phyloP scores from a whole-genome alignment of 352 stramenopile genomes.

The Pilasporangium apinafurcum region DNA sequence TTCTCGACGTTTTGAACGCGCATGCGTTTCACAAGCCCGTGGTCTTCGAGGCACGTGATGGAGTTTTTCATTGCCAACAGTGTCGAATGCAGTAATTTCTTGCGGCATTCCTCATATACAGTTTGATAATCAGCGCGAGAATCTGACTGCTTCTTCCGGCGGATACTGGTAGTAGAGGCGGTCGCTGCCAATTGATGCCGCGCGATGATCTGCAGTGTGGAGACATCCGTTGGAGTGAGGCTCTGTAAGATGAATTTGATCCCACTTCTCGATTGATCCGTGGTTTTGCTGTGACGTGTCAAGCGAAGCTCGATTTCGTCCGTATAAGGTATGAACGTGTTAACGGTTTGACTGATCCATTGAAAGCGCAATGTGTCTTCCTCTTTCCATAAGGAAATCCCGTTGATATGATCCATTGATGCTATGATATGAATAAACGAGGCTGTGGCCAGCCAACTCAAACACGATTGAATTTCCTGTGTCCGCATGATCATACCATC shows the following conservation, averaged over 20 bases:
- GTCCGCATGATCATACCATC: constrained; percentile 35
- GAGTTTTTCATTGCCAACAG: constrained; percentile 59
- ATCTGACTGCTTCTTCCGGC: constrained; percentile 5
- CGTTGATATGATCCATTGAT: constrained; percentile 55
- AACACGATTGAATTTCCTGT: constrained; percentile 36
- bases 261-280: constrained; percentile 24
- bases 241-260: constrained; percentile 63
- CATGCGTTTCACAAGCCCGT: constrained; percentile 34
- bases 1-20: constrained; percentile 34
- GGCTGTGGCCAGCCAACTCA: constrained; percentile 39
- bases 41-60: constrained; percentile 51
- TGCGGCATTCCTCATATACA: constrained; percentile 41
- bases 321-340: constrained; percentile 38
- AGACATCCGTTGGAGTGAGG: constrained; percentile 50
- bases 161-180: not conserved
- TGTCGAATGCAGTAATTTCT: constrained; percentile 42
- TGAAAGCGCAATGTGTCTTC: constrained; percentile 41
- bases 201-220: constrained; percentile 34
- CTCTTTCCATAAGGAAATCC: constrained; percentile 44
- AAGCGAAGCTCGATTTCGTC: constrained; percentile 33
- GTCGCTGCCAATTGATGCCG: constrained; percentile 24
- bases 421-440: constrained; percentile 36
- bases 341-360: constrained; percentile 37
- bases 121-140: constrained; percentile 31
- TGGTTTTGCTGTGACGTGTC: constrained; percentile 15